Evolutionary conservation across 2,329 filamentous ascomycete genomes (phyloP).

Genomic region (Zymoseptoria pseudotritici): DNA sequence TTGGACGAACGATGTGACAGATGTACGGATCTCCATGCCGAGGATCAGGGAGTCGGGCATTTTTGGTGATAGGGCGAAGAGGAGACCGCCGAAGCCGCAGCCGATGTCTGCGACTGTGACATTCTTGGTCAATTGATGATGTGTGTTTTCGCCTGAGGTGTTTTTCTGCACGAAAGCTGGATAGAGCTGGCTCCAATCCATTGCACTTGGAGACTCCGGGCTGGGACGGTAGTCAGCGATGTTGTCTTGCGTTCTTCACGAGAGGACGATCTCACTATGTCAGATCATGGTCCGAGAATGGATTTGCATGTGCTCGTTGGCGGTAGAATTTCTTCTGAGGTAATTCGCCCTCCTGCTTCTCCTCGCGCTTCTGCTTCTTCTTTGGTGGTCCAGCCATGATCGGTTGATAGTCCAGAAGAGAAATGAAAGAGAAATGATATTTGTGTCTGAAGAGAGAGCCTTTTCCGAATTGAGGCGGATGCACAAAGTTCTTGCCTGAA

Average conservation of each 20-base stretch:
- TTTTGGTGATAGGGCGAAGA: constrained; percentile 74
- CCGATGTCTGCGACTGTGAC: constrained; percentile 95
- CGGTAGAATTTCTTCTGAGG: constrained; percentile 95
- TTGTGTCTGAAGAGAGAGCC: not conserved
- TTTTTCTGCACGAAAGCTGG: constrained; percentile 53
- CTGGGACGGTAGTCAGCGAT: constrained; percentile 42
- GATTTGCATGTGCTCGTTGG: constrained; percentile 93
- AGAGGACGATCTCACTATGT: constrained; percentile 61
- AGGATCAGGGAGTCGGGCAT: constrained; percentile 77
- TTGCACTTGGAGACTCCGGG: constrained; percentile 67
- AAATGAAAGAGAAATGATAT: not conserved
- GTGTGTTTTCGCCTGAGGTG: not conserved
- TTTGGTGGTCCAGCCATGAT: constrained; percentile 31
- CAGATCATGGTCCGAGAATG: constrained; percentile 89
- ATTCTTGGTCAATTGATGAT: constrained; percentile 48
- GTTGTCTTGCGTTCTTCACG: not conserved
- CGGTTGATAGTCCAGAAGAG: not conserved
- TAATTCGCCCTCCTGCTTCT: constrained; percentile 48
- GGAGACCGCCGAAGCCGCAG: constrained; percentile 87
- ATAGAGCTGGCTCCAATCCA: constrained; percentile 87
- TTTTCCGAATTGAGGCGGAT: too few species aligned
- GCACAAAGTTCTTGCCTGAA: too few species aligned
- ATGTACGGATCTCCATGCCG: constrained; percentile 85
- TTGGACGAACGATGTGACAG: constrained; percentile 85
- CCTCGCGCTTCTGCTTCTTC: constrained; percentile 41